Conservation (phyloP, 768 basidiomycete genomes). For the Suillus subaureus region DNA sequence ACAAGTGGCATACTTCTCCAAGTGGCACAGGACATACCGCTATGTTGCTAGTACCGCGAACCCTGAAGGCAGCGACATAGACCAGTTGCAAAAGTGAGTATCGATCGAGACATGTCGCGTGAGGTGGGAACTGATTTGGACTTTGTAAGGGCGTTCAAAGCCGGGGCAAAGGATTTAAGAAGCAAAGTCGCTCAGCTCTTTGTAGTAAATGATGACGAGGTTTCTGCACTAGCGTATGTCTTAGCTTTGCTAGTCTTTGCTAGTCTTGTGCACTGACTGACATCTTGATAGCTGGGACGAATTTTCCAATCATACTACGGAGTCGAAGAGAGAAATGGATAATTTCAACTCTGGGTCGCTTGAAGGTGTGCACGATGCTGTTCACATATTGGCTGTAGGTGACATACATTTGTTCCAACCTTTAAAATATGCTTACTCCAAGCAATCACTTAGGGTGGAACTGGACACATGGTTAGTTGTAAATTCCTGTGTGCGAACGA, state of each 20-base stretch:
- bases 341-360: constrained; percentile 20
- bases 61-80: constrained; percentile 17
- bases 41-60: constrained; percentile 15
- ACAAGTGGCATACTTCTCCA: constrained; percentile 18
- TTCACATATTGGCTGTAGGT: constrained; percentile 22
- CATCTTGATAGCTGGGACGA: constrained; percentile 27
- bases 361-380: constrained; percentile 23
- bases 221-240: constrained; percentile 17
- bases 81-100: constrained; percentile 19
- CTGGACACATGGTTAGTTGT: constrained; percentile 28
- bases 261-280: background rate
- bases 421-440: background rate
- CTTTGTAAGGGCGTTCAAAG: constrained; percentile 19
- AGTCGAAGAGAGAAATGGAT: constrained; percentile 19
- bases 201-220: constrained; percentile 16
- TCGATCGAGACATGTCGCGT: background rate
- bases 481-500: background rate
- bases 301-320: constrained; percentile 26
- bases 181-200: constrained; percentile 22
- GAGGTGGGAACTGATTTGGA: background rate
- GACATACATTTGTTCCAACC: background rate
- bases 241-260: background rate
- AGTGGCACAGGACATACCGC: constrained; percentile 24
- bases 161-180: constrained; percentile 16
- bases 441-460: constrained; percentile 21